phyloP scores from a whole-genome alignment of 2,329 filamentous ascomycete species.

The Bretziella fagacearum region DNA sequence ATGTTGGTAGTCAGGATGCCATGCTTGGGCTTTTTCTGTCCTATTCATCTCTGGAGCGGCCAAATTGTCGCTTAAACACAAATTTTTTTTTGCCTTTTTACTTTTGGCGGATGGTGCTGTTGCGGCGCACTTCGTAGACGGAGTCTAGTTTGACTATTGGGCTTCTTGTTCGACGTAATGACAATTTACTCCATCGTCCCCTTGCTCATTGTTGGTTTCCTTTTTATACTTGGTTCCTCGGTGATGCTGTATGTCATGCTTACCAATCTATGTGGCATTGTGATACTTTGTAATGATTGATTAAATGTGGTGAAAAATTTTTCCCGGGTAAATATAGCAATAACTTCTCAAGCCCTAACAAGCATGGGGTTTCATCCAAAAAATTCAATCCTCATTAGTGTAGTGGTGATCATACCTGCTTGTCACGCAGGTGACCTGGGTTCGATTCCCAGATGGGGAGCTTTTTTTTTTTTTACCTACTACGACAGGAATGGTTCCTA shows the following conservation, averaged over 20 bases:
- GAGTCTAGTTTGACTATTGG: neutral
- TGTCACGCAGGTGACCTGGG: neutral
- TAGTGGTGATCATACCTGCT: constrained; percentile 4
- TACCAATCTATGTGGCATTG: neutral
- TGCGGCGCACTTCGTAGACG: neutral
- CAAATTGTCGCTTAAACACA: too few species aligned
- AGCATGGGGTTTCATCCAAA: neutral
- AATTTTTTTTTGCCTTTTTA: neutral
- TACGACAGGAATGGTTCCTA: too few species aligned
- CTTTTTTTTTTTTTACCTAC: neutral
- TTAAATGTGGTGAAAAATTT: neutral
- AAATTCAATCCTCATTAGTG: constrained; percentile 4
- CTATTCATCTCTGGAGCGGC: too few species aligned
- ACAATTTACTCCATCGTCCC: neutral
- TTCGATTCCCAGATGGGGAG: constrained; percentile 1
- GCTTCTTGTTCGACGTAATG: neutral
- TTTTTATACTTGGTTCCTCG: neutral
- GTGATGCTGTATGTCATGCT: neutral
- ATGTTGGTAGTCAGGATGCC: too few species aligned
- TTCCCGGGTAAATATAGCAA: neutral
- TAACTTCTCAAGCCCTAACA: too few species aligned
- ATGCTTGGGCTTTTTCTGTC: too few species aligned
- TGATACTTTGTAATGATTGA: neutral
- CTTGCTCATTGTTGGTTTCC: neutral
- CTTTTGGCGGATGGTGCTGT: neutral